A percentile compares a stretch with the other conserved stretches of the same genome.
Evolutionary conservation across 352 stramenopile genomes (phyloP).

Genomic region (Globisporangium mamillatum): DNA sequence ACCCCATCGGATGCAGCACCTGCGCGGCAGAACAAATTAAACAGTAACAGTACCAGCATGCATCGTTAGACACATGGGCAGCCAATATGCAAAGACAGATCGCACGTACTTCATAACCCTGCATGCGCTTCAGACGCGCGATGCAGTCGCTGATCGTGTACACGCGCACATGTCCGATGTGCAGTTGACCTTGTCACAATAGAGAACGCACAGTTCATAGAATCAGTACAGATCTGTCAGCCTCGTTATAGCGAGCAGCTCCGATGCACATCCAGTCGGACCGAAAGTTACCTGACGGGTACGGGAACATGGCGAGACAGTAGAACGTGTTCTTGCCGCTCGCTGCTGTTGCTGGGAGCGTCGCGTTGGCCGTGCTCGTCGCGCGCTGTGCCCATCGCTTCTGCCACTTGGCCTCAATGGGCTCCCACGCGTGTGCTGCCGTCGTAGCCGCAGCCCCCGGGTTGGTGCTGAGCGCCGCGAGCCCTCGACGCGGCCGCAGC

Average conservation of each 20-base stretch:
- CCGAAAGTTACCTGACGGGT: slow-evolving; percentile 88
- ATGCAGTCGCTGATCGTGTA: slow-evolving; percentile 99
- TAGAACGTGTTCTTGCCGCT: slow-evolving; percentile 73
- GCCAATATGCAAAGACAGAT: neutral
- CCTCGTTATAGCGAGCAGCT: neutral
- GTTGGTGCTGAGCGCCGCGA: slow-evolving; percentile 19
- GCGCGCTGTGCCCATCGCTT: slow-evolving; percentile 42
- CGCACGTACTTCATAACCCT: slow-evolving; percentile 86
- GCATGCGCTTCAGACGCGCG: slow-evolving; percentile 96
- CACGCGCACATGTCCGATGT: slow-evolving; percentile 99
- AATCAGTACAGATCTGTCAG: neutral
- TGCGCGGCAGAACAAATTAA: slow-evolving; percentile 12
- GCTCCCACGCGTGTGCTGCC: slow-evolving; percentile 33
- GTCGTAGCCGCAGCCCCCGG: neutral
- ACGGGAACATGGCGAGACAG: slow-evolving; percentile 98
- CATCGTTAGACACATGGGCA: neutral
- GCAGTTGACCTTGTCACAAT: slow-evolving; percentile 77
- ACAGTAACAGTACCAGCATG: neutral
- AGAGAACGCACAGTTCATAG: neutral
- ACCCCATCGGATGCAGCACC: slow-evolving; percentile 99
- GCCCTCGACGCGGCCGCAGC: slow-evolving; percentile 18
- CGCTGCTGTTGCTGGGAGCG: slow-evolving; percentile 11
- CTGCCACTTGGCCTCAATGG: slow-evolving; percentile 75
- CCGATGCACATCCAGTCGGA: neutral
- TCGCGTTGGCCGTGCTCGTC: slow-evolving; percentile 14